A percentile compares a stretch with the other conserved stretches of the same genome.
phyloP scores from a whole-genome alignment of 306 rosid genomes.

The Vigna hirtella region DNA sequence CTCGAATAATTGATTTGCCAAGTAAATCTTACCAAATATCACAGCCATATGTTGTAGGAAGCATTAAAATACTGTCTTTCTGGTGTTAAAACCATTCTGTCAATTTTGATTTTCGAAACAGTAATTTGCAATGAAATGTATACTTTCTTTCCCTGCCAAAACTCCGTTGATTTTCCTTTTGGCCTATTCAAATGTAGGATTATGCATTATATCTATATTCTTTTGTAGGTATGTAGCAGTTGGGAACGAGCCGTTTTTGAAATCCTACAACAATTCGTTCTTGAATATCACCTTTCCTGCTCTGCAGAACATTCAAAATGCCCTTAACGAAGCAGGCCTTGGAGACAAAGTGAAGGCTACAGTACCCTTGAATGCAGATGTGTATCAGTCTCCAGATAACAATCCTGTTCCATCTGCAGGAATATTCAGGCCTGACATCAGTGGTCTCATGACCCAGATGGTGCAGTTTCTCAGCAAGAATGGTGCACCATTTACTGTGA shows the following conservation, averaged over 20 bases:
- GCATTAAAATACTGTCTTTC: background rate
- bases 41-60: background rate
- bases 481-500: constrained; percentile 85
- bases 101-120: constrained; percentile 2
- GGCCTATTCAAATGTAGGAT: background rate
- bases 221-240: constrained; percentile 90
- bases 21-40: constrained; percentile 1
- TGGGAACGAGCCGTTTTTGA: constrained; percentile 95
- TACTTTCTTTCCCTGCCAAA: background rate
- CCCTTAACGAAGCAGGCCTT: constrained; percentile 83
- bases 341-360: constrained; percentile 85
- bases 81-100: background rate
- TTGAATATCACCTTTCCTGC: constrained; percentile 87
- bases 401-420: constrained; percentile 87
- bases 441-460: constrained; percentile 77
- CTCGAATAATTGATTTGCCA: background rate
- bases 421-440: constrained; percentile 75
- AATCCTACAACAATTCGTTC: constrained; percentile 88
- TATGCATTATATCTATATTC: constrained; percentile 33
- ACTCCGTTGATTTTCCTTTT: background rate
- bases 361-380: constrained; percentile 95
- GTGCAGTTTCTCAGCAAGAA: constrained; percentile 76
- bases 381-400: constrained; percentile 69
- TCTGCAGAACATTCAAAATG: constrained; percentile 91
- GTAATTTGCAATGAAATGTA: constrained; percentile 10